These are phyloP conservation scores for Lentinula raphanica DNA, from an alignment of 768 basidiomycete species.

Conservation along the genomic window DNA sequence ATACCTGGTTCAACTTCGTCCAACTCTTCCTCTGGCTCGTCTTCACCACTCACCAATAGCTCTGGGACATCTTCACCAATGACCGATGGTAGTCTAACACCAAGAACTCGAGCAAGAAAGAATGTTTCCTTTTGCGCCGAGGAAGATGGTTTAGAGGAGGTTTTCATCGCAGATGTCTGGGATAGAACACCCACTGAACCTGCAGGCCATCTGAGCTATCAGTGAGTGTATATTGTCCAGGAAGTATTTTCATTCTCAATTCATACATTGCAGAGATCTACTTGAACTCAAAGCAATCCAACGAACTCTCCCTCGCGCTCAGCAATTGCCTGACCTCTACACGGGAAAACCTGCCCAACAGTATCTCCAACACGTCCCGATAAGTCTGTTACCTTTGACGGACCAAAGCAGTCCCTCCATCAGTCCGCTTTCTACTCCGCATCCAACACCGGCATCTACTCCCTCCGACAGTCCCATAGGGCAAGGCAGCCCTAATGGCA, in stretches of 20 bases:
- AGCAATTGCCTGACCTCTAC: constrained; percentile 41
- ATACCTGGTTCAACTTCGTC: not conserved
- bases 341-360: constrained; percentile 35
- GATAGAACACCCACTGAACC: constrained; percentile 70
- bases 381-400: constrained; percentile 54
- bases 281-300: constrained; percentile 69
- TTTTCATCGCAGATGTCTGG: constrained; percentile 72
- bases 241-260: constrained; percentile 2
- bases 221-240: constrained; percentile 41
- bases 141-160: constrained; percentile 40
- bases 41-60: not conserved
- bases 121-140: constrained; percentile 58
- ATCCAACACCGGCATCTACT: not conserved
- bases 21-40: not conserved
- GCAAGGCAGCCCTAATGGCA: not conserved
- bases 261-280: constrained; percentile 39
- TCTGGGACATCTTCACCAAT: not conserved
- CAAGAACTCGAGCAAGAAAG: constrained; percentile 30
- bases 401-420: not conserved
- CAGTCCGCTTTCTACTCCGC: constrained; percentile 2
- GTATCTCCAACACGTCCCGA: constrained; percentile 52
- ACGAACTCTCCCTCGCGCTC: constrained; percentile 54
- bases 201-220: constrained; percentile 55
- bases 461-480: not conserved
- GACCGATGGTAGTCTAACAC: not conserved